Evolutionary conservation across 1,284 basidiomycete genomes (phyloP).

Genomic region (Wolfiporia cocos): DNA sequence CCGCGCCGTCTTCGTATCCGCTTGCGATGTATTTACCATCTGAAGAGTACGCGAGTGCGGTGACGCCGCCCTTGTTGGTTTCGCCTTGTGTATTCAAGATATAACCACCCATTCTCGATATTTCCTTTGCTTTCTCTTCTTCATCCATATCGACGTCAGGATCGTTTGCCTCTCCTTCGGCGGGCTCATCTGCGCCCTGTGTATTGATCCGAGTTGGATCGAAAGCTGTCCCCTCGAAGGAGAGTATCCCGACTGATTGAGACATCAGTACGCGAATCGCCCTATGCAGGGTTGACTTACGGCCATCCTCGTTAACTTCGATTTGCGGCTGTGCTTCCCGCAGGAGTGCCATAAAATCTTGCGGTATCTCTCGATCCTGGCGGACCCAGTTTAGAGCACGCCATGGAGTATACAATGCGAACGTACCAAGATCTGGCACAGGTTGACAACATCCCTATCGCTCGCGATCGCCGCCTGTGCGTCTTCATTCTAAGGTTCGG

Average conservation of each 20-base stretch:
- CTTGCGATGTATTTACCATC: neutral
- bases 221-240: too few relatives aligned
- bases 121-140: too few relatives aligned
- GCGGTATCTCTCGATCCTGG: neutral
- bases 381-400: neutral
- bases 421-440: conserved; percentile 6
- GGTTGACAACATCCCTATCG: conserved; percentile 11
- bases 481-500: conserved; percentile 1
- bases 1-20: conserved; percentile 16
- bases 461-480: conserved; percentile 15
- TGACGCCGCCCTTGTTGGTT: neutral
- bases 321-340: neutral
- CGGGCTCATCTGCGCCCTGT: neutral
- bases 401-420: neutral
- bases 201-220: neutral
- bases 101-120: too few relatives aligned
- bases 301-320: neutral
- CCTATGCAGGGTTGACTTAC: neutral
- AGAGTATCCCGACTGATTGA: neutral
- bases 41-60: conserved; percentile 1
- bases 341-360: neutral
- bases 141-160: neutral
- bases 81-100: neutral
- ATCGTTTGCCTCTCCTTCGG: neutral
- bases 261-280: neutral